Percentiles rank a stretch among this genome's conserved stretches.
Evolutionary conservation across 495 filamentous ascomycete species (phyloP).

Genomic region (Neurospora sublineolata): DNA sequence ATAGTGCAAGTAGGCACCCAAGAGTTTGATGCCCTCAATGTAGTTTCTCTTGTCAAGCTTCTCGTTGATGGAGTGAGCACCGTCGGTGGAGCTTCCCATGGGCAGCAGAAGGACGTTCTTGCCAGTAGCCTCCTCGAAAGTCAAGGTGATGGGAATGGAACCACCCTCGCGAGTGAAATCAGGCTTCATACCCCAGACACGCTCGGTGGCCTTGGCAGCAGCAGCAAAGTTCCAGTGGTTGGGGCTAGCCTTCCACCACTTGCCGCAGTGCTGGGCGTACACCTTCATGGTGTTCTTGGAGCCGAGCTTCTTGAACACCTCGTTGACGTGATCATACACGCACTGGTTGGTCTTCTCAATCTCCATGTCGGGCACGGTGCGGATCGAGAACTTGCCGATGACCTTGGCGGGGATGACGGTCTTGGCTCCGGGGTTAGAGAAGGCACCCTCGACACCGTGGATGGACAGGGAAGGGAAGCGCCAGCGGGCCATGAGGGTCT

Average conservation of each 20-base stretch:
- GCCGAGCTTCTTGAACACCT: conserved; percentile 67
- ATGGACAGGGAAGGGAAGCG: conserved; percentile 88
- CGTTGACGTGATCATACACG: conserved; percentile 68
- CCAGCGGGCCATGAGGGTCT: conserved; percentile 90
- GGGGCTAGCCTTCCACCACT: conserved; percentile 96
- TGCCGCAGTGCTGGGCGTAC: conserved; percentile 73
- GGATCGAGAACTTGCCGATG: conserved; percentile 93
- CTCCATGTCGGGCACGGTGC: conserved; percentile 96
- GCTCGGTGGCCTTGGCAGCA: conserved; percentile 81
- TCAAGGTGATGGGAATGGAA: conserved; percentile 91
- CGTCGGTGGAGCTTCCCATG: conserved; percentile 95
- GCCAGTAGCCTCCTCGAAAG: conserved; percentile 94
- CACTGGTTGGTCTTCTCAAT: conserved; percentile 73
- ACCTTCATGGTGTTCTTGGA: conserved; percentile 86
- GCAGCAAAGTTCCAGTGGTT: conserved; percentile 98
- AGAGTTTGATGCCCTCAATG: conserved; percentile 92
- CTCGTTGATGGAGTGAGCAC: conserved; percentile 94
- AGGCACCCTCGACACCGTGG: conserved; percentile 92
- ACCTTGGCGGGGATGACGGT: conserved; percentile 98
- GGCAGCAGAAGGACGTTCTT: conserved; percentile 95
- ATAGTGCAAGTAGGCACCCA: conserved; percentile 94
- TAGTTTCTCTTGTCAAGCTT: conserved; percentile 96
- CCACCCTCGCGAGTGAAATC: conserved; percentile 96
- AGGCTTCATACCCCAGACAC: conserved; percentile 83
- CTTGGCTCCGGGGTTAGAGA: conserved; percentile 87